These are phyloP conservation scores for Yamadazyma diddensiae DNA, from an alignment of 1,139 yeast species.

Conservation along the genomic window DNA sequence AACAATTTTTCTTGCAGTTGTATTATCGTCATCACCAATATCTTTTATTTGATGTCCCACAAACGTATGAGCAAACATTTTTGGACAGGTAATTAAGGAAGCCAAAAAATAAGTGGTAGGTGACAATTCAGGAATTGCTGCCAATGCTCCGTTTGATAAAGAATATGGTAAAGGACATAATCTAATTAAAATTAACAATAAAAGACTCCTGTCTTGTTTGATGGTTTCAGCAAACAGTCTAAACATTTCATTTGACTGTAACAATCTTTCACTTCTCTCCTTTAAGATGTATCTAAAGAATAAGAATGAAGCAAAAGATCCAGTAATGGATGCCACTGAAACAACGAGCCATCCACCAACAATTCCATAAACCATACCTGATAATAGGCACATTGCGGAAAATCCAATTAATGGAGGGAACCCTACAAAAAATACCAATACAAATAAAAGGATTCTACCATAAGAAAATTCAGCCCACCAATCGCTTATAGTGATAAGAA, in stretches of 20 bases:
- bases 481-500: constrained; percentile 46
- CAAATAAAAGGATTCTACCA: constrained; percentile 56
- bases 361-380: constrained; percentile 85
- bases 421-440: constrained; percentile 40
- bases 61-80: constrained; percentile 71
- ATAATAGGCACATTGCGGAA: constrained; percentile 60
- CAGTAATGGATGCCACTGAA: constrained; percentile 65
- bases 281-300: constrained; percentile 61
- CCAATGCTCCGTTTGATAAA: constrained; percentile 86
- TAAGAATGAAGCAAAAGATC: constrained; percentile 71
- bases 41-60: constrained; percentile 75
- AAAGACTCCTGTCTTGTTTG: constrained; percentile 58
- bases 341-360: constrained; percentile 77
- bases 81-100: constrained; percentile 75
- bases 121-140: constrained; percentile 75
- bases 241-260: constrained; percentile 59
- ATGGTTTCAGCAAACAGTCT: constrained; percentile 75
- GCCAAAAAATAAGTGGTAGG: constrained; percentile 65
- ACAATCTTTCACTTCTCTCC: constrained; percentile 48
- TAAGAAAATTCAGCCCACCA: constrained; percentile 39
- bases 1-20: constrained; percentile 50
- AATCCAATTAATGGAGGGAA: constrained; percentile 93
- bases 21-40: constrained; percentile 58
- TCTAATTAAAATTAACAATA: constrained; percentile 67
- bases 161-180: constrained; percentile 94